phyloP scores from a whole-genome alignment of 2,329 filamentous ascomycete species.

The Botrytis aclada region DNA sequence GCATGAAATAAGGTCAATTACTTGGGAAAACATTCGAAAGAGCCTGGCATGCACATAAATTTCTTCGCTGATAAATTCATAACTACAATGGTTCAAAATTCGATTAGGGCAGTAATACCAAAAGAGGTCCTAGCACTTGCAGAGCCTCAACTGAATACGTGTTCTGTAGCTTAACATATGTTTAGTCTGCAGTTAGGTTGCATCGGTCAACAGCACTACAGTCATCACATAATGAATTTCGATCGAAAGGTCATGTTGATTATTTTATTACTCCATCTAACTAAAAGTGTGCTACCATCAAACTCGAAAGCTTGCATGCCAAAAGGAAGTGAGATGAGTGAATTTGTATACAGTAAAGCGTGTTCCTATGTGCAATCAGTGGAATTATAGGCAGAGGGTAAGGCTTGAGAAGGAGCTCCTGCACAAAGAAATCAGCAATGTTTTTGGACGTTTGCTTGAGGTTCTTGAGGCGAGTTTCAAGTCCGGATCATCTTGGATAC shows the following conservation, averaged over 20 bases:
- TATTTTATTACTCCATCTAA: slow-evolving; percentile 14
- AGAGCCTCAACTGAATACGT: background rate
- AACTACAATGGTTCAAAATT: background rate
- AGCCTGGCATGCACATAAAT: background rate
- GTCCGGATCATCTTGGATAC: slow-evolving; percentile 1
- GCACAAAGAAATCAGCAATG: slow-evolving; percentile 35
- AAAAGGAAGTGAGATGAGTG: slow-evolving; percentile 5
- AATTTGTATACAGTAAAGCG: slow-evolving; percentile 26
- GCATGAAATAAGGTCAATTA: background rate
- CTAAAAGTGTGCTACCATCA: slow-evolving; percentile 3
- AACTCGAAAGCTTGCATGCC: background rate
- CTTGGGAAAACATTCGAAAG: background rate
- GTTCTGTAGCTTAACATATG: background rate
- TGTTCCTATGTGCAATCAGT: slow-evolving; percentile 36
- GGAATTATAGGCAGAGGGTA: slow-evolving; percentile 18
- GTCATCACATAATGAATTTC: background rate
- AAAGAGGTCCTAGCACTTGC: background rate
- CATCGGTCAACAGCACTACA: background rate
- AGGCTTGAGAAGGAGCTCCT: slow-evolving; percentile 27
- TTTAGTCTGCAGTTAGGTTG: background rate
- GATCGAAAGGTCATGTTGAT: background rate
- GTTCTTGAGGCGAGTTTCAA: slow-evolving; percentile 6
- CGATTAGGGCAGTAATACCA: background rate
- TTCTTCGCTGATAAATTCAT: background rate
- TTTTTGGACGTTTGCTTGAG: slow-evolving; percentile 25